Percentiles rank a stretch among this genome's conserved stretches.
These are phyloP conservation scores for Geosmithia morbida DNA, from an alignment of 2,329 filamentous ascomycete species.

Conservation along the genomic window DNA sequence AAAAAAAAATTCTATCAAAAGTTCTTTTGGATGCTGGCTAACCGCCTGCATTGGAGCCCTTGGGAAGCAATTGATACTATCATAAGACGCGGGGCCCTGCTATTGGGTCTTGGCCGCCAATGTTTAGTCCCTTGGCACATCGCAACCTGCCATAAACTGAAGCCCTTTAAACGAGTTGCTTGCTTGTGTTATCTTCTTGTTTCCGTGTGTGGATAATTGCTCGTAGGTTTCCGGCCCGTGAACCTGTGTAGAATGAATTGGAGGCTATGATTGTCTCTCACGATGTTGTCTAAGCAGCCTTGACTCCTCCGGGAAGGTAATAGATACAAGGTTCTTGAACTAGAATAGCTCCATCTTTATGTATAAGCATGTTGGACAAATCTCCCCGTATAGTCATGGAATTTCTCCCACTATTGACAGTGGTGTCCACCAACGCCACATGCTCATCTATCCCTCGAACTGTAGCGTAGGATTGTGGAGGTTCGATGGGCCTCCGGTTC, in stretches of 20 bases:
- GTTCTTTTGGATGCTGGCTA: background rate
- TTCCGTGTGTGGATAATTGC: background rate
- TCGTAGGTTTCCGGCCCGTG: background rate
- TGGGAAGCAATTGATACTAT: background rate
- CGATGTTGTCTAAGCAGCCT: background rate
- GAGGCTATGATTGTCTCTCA: background rate
- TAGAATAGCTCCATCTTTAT: background rate
- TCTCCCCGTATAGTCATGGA: too few relatives aligned
- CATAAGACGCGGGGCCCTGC: background rate
- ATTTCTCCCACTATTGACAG: too few relatives aligned
- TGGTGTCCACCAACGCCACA: too few relatives aligned
- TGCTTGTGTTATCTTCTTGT: background rate
- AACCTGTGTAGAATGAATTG: background rate
- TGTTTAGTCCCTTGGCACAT: background rate
- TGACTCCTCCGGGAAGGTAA: background rate
- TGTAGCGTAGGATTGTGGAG: too few relatives aligned
- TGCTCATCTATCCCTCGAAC: too few relatives aligned
- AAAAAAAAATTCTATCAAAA: too few relatives aligned
- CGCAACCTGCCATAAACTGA: background rate
- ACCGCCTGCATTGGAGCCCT: background rate
- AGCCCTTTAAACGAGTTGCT: background rate
- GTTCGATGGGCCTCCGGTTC: too few relatives aligned
- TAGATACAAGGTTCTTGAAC: background rate
- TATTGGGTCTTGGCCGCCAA: background rate
- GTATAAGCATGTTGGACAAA: background rate